Evolutionary conservation across 805 yeast genomes (phyloP), one percentile per base, ranked within the genome.

Genomic region (Suhomyces vadensis): DNA sequence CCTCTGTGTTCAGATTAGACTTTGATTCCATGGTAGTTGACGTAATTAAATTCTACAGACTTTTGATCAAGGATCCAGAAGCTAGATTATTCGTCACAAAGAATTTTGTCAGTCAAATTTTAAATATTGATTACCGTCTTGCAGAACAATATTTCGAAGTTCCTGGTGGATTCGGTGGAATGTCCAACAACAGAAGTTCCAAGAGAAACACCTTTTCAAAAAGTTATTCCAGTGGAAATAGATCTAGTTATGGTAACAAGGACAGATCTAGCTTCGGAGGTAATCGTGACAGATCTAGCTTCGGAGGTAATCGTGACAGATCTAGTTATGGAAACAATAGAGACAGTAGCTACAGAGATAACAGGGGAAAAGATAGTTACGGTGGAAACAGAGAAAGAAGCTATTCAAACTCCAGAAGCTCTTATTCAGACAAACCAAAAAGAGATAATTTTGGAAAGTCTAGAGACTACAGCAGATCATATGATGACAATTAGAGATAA

Each of bases 1-100:
- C 52, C 10, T 40, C 51, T 14, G 38, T 48, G 3, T 61, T 58
- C 43, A 54, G 52, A 29, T 46, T 64, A 21, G 48, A 53, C 38
- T 43, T 60, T 37, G 52, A 53, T 8, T 61, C 54, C 13, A 47
- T 67, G 14, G 56, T 71, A 20, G 54, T 57, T 16, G 75, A 71
- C 45, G 51, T 65, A 23, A 54, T 63, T 19, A 53, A 57, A 20
- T 56, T 67, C 41, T 48, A 61, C 60, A 44, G 63, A 23, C 10
- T 17, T 7, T 50, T 60, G 31, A n/a, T 53, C 8, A 41, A 46
- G 13, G 58, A 58, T 40, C 57, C 53, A n/a, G 43, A 41, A 16
- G 53, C 55, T 19, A 55, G 50, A 35, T 35, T 58, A 21, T 41
- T 25, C 39, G 44, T 45, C 1, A 25, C 42, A 10, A 41, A 37